Evolutionary conservation across 1,139 yeast species (phyloP).

Genomic region (Kodamaea sp.): DNA sequence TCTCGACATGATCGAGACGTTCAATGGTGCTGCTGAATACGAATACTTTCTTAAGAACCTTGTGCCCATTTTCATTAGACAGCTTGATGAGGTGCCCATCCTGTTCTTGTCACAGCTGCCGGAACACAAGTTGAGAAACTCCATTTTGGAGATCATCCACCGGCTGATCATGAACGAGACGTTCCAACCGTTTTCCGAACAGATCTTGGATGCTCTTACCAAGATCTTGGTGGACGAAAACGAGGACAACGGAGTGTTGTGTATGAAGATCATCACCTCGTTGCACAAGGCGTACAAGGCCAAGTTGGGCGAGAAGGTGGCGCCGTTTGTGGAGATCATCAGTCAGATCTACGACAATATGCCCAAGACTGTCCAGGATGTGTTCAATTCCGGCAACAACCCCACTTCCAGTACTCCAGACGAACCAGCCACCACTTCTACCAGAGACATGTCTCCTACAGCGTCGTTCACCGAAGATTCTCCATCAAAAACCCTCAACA

Average conservation of each 20-base stretch:
- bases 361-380: slow-evolving; percentile 69
- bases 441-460: slow-evolving; percentile 37
- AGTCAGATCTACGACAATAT: slow-evolving; percentile 78
- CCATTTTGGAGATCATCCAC: slow-evolving; percentile 77
- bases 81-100: slow-evolving; percentile 70
- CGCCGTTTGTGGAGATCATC: slow-evolving; percentile 76
- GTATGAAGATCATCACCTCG: slow-evolving; percentile 88
- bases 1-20: slow-evolving; percentile 81
- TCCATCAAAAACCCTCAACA: slow-evolving; percentile 42
- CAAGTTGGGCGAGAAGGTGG: slow-evolving; percentile 68
- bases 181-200: slow-evolving; percentile 68
- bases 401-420: slow-evolving; percentile 8
- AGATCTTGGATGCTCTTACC: slow-evolving; percentile 63
- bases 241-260: slow-evolving; percentile 92
- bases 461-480: slow-evolving; percentile 39
- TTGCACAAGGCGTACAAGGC: slow-evolving; percentile 84
- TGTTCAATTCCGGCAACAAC: slow-evolving; percentile 45
- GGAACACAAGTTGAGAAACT: slow-evolving; percentile 74
- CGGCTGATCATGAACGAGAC: slow-evolving; percentile 82
- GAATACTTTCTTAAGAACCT: slow-evolving; percentile 64
- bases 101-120: slow-evolving; percentile 62
- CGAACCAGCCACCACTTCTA: slow-evolving; percentile 3
- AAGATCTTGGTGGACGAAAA: slow-evolving; percentile 70
- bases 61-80: slow-evolving; percentile 61
- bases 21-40: slow-evolving; percentile 78